A percentile compares a stretch with the other conserved stretches of the same genome.
Evolutionary conservation across 2,329 filamentous ascomycete genomes (phyloP).

Genomic region (Alternaria solani): DNA sequence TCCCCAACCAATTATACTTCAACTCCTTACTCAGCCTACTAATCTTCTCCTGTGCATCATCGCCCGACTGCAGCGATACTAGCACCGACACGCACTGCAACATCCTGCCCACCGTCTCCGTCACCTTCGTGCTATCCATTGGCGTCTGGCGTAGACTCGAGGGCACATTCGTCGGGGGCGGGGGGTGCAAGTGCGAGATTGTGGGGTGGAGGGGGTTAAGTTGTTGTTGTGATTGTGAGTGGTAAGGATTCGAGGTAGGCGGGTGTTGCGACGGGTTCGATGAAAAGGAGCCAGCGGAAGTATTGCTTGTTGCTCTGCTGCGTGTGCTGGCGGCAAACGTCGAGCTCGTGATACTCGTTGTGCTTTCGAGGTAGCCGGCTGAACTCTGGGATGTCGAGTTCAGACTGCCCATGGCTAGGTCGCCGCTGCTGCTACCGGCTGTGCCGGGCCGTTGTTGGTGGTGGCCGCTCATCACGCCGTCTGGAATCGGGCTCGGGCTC

Average conservation of each 20-base stretch:
- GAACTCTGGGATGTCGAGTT: constrained; percentile 68
- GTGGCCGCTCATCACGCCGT: background rate
- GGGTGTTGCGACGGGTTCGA: constrained; percentile 33
- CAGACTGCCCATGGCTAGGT: constrained; percentile 69
- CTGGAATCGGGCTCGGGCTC: constrained; percentile 37
- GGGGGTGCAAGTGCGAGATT: constrained; percentile 14
- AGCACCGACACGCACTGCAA: constrained; percentile 95
- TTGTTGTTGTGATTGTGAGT: background rate
- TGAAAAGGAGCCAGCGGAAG: constrained; percentile 63
- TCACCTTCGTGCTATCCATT: constrained; percentile 74
- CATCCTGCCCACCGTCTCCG: constrained; percentile 94
- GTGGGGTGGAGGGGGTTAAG: constrained; percentile 1
- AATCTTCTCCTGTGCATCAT: constrained; percentile 79
- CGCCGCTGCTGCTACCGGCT: constrained; percentile 31
- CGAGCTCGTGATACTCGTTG: constrained; percentile 62
- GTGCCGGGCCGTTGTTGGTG: constrained; percentile 37
- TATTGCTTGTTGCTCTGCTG: constrained; percentile 86
- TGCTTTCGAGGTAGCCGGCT: constrained; percentile 76
- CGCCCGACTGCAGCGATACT: constrained; percentile 75
- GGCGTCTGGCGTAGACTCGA: constrained; percentile 39
- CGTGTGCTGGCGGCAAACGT: constrained; percentile 60
- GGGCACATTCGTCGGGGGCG: constrained; percentile 27
- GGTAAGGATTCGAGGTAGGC: background rate
- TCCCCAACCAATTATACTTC: constrained; percentile 95
- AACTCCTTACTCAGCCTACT: constrained; percentile 84